Base-by-base conservation (phyloP, 2,329 filamentous ascomycete genomes). In the Sphaerostilbella broomeana region DNA sequence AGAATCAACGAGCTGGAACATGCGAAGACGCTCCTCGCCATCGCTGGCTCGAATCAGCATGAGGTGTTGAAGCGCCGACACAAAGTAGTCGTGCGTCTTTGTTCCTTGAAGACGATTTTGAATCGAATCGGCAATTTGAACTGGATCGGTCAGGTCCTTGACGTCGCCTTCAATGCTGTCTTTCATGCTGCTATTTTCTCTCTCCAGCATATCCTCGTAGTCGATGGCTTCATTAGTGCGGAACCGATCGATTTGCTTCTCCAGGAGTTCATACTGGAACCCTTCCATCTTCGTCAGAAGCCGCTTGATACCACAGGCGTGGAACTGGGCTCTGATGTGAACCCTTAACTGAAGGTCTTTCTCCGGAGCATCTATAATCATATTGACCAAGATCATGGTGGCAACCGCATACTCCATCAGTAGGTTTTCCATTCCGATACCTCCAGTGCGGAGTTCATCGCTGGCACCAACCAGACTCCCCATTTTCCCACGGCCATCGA, bases 321-420 rank as follows among this genome's bases (percentile, higher is more conserved):
- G 94, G 58, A 98, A 95, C 61, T 97, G 92, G 17, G 92, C 90
- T 47, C 92, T 79, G 56, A 97, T 89, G 63, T 97, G 92, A 59
- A 94, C 86, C 58, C 92, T 80, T 48, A 97, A 69, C 64, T 95
- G 86, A 49, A 98, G 69, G 56, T 98, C 92, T 52, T 79, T 77
- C 56, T 94, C 85, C 0, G 89, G 84, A 3, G 88, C 86, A 63
- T 97, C 92, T 46, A 98, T 80, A 52, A 97, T 77, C 83, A 94
- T 94, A 67, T 97, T 98, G 70, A 97, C 79, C 56, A 98, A 73
- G 58, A 97, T 88, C 55, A 98, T 76, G 2, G 89, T 94, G 22
- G 90, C 86, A 34, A 97, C 86, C 26, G 89, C 90, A 58, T 98
- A 98, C 73, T 98, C 92, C 92, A 98, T 97, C 38, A 98, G 75